phyloP scores from a whole-genome alignment of 495 filamentous ascomycete species.

The Hypoxylon crocopeplum region DNA sequence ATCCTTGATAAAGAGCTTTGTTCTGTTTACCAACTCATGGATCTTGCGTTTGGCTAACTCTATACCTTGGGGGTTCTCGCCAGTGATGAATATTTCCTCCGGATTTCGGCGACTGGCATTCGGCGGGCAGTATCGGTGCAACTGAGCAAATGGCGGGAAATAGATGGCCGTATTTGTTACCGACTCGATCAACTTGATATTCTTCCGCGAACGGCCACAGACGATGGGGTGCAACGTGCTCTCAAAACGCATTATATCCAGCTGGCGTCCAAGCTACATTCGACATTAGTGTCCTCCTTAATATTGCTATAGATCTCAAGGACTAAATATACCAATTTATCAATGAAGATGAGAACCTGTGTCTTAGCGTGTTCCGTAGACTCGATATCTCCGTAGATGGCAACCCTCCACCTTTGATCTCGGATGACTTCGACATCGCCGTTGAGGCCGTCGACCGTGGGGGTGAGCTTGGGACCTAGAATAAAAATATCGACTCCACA shows the following conservation, averaged over 20 bases:
- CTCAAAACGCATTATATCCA: conserved; percentile 84
- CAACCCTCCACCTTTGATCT: conserved; percentile 85
- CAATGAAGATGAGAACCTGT: conserved; percentile 93
- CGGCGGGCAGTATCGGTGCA: conserved; percentile 86
- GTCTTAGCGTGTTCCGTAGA: conserved; percentile 97
- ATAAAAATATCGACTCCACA: conserved; percentile 97
- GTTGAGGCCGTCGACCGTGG: conserved; percentile 67
- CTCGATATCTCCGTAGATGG: conserved; percentile 94
- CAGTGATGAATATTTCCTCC: conserved; percentile 92
- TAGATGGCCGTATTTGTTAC: conserved; percentile 95
- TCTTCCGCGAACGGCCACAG: conserved; percentile 90
- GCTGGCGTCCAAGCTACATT: conserved; percentile 79
- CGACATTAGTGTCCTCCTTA: conserved; percentile 27
- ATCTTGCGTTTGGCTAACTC: conserved; percentile 86
- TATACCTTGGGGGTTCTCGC: conserved; percentile 80
- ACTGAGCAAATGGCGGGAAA: conserved; percentile 89
- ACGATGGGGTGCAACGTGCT: conserved; percentile 86
- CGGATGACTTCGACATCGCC: conserved; percentile 58
- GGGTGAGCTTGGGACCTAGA: conserved; percentile 77
- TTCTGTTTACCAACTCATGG: conserved; percentile 75
- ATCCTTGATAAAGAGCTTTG: conserved; percentile 90
- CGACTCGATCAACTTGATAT: conserved; percentile 96
- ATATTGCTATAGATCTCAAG: conserved; percentile 2
- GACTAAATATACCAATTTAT: conserved; percentile 78
- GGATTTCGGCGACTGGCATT: conserved; percentile 80